Conservation (phyloP, 148 eudicot genomes). For the Heliamphora exappendiculata region DNA sequence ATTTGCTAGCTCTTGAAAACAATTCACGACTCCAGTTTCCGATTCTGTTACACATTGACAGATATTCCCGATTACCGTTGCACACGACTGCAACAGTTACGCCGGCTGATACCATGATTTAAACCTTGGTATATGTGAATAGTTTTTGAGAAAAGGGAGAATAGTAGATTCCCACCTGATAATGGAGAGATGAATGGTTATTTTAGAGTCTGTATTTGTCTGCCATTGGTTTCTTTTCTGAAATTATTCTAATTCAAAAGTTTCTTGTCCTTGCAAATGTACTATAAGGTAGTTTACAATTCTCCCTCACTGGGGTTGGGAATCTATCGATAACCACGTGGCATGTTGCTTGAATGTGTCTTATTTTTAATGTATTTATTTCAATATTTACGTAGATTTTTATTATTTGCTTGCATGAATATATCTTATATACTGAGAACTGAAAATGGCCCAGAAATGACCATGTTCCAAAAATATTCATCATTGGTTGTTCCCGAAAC, state of each 20-base stretch:
- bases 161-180: neutral
- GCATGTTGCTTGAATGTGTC: neutral
- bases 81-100: too few species aligned
- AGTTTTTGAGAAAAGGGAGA: neutral
- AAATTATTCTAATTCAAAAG: neutral
- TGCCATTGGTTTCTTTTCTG: slow-evolving; percentile 2
- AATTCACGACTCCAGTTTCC: too few species aligned
- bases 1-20: too few species aligned
- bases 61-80: too few species aligned
- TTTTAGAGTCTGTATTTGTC: neutral
- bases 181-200: neutral
- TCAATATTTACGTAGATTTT: neutral
- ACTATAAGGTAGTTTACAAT: neutral
- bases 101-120: too few species aligned
- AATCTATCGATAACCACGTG: neutral
- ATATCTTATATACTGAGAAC: neutral
- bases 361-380: neutral
- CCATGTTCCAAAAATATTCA: neutral
- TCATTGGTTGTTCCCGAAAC: neutral
- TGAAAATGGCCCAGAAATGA: neutral
- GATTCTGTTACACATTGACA: too few species aligned
- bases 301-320: neutral
- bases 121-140: too few species aligned
- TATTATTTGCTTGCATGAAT: neutral
- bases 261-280: neutral